These are phyloP conservation scores for Peronospora destructor DNA, from an alignment of 352 stramenopile species.

Conservation along the genomic window DNA sequence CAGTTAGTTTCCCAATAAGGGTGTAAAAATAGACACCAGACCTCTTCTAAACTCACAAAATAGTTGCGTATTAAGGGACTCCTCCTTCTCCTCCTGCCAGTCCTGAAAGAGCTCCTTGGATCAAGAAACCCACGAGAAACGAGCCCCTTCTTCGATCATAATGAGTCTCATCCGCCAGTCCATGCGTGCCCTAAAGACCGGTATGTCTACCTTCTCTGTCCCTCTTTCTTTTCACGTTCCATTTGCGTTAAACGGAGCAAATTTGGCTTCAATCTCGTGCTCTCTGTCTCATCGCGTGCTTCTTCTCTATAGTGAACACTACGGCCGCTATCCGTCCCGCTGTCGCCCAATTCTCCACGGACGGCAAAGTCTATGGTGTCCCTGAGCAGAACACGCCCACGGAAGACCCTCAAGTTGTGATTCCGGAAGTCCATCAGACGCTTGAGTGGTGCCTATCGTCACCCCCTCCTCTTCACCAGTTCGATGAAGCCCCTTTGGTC, in stretches of 20 bases:
- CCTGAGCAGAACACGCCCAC: constrained; percentile 34
- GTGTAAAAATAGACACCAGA: neutral
- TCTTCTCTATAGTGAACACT: constrained; percentile 36
- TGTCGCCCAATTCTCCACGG: constrained; percentile 47
- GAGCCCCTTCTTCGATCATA: constrained; percentile 6
- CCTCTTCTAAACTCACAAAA: neutral
- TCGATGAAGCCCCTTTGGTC: constrained; percentile 82
- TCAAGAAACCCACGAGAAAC: constrained; percentile 29
- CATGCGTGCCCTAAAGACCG: constrained; percentile 69
- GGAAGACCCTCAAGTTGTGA: constrained; percentile 70
- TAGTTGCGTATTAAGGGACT: constrained; percentile 15
- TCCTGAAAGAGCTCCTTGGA: constrained; percentile 30
- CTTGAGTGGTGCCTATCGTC: constrained; percentile 82
- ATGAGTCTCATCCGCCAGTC: constrained; percentile 83
- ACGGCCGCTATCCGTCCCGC: constrained; percentile 45
- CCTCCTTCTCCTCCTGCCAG: constrained; percentile 19
- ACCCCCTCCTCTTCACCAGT: constrained; percentile 85
- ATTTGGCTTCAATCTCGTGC: constrained; percentile 1
- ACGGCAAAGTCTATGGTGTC: constrained; percentile 29
- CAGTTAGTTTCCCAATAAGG: constrained; percentile 13
- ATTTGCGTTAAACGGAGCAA: neutral
- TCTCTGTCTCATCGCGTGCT: constrained; percentile 6
- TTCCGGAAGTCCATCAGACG: constrained; percentile 74
- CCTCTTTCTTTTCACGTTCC: constrained; percentile 1
- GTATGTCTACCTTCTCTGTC: constrained; percentile 33